Conservation (phyloP, 2,329 filamentous ascomycete genomes). For the Arthrinium phaeospermum region DNA sequence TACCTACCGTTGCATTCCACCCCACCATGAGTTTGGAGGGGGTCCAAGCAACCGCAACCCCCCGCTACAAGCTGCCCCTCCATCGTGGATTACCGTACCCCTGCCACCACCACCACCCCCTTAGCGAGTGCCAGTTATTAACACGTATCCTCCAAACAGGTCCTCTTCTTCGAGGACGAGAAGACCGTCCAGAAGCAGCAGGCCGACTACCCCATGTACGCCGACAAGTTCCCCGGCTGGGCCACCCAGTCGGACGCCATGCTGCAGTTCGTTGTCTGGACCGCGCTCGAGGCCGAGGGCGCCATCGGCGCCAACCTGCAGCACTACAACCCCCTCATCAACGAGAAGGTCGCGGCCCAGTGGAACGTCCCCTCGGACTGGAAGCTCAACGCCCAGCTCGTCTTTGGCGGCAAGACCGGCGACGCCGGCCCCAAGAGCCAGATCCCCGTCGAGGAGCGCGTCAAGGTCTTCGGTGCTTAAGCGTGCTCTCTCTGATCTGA, state of each 20-base stretch:
- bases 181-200: constrained; percentile 69
- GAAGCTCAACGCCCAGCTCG: constrained; percentile 82
- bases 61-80: background rate
- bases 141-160: constrained; percentile 42
- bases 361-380: constrained; percentile 77
- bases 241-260: constrained; percentile 79
- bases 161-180: constrained; percentile 88
- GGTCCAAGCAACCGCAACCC: background rate
- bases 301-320: constrained; percentile 18
- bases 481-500: background rate
- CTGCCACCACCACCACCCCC: background rate
- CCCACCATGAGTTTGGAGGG: background rate
- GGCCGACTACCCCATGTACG: constrained; percentile 73
- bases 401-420: constrained; percentile 72
- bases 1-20: background rate
- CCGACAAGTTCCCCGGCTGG: constrained; percentile 81
- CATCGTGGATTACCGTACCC: background rate
- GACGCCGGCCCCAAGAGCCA: constrained; percentile 68
- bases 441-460: constrained; percentile 67
- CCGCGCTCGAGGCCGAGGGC: constrained; percentile 80
- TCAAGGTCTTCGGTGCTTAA: constrained; percentile 68
- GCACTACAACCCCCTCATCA: constrained; percentile 77
- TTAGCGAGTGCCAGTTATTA: constrained; percentile 32
- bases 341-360: constrained; percentile 69
- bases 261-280: constrained; percentile 82